phyloP scores from a whole-genome alignment of 2,329 filamentous ascomycete genomes.

The Ophiosphaerella herpotricha region DNA sequence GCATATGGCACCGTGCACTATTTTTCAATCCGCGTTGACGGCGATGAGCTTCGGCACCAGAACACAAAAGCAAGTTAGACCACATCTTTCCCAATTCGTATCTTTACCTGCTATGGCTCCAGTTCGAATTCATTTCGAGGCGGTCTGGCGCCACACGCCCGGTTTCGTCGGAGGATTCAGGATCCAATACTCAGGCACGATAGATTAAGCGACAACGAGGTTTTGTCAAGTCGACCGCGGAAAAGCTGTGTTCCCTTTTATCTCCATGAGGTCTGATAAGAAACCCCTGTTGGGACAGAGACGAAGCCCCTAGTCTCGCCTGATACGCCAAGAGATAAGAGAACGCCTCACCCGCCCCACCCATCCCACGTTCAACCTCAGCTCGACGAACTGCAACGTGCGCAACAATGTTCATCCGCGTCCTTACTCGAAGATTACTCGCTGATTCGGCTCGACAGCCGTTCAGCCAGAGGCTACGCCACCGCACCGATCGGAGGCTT shows the following conservation, averaged over 20 bases:
- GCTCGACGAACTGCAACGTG: constrained; percentile 17
- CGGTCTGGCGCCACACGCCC: constrained; percentile 10
- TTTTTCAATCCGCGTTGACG: neutral
- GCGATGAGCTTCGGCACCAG: neutral
- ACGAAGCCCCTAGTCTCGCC: constrained; percentile 23
- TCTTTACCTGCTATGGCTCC: neutral
- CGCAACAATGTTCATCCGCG: constrained; percentile 24
- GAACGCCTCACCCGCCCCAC: constrained; percentile 37
- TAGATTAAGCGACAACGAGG: constrained; percentile 21
- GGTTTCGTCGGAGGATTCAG: constrained; percentile 8
- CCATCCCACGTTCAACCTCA: constrained; percentile 33
- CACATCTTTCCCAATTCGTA: neutral
- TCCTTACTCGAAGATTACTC: constrained; percentile 9
- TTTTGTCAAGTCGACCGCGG: constrained; percentile 38
- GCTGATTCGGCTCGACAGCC: constrained; percentile 10
- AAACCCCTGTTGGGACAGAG: constrained; percentile 19
- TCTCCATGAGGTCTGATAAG: constrained; percentile 37
- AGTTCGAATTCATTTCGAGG: neutral
- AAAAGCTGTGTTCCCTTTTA: constrained; percentile 35
- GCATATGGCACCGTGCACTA: constrained; percentile 1
- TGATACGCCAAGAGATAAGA: constrained; percentile 43
- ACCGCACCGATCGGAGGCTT: constrained; percentile 23
- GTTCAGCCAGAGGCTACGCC: constrained; percentile 14
- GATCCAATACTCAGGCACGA: constrained; percentile 1
- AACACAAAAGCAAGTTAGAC: constrained; percentile 7